Evolutionary conservation across 805 yeast genomes (phyloP), one percentile per base, ranked within the genome.

Genomic region (Suhomyces sp.): DNA sequence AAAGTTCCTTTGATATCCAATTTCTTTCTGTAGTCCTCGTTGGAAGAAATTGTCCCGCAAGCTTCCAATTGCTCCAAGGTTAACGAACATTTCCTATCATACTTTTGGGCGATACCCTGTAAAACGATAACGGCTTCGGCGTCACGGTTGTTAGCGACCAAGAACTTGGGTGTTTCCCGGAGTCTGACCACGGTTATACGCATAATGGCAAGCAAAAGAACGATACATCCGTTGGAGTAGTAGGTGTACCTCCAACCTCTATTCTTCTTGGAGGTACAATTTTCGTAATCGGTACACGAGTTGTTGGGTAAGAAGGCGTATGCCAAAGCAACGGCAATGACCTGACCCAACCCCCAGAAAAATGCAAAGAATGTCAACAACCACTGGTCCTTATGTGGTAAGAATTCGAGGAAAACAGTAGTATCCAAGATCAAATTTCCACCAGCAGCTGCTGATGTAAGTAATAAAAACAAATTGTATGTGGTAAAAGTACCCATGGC

Each of bases 241-340:
- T 65, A 62, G 29, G 66, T 62, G 51, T 79, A 79, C 48, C 84
- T 56, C 83, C 84, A 79, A 28, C 84, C 84, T 54, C 70, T 68
- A 55, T 79, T 79, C 19, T 60, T 50, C 14, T 50, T 41, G 4
- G 73, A 60, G 11, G 69, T 63, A 53, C 84, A 78, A 33, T 61
- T 25, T 11, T 51, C 65, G 6, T 53, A 51, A 18, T 58, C 52
- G 33, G 41, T 39, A 22, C 83, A 77, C 4, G 77, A 70, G 40
- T 62, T 62, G 39, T 71, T 66, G 10, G 78, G 70, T 31, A 79
- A 57, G 36, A 74, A 70, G 0, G 77, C 81, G 79, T 81, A 78
- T 4, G 79, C 71, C 25, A 76, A 47, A 13, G 76, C 54, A 20
- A 64, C 63, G 10, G 79, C 70, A 26, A 77, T 59, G 2, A 78